phyloP scores from a whole-genome alignment of 1,284 basidiomycete species.

The Sporisorium exsertum region DNA sequence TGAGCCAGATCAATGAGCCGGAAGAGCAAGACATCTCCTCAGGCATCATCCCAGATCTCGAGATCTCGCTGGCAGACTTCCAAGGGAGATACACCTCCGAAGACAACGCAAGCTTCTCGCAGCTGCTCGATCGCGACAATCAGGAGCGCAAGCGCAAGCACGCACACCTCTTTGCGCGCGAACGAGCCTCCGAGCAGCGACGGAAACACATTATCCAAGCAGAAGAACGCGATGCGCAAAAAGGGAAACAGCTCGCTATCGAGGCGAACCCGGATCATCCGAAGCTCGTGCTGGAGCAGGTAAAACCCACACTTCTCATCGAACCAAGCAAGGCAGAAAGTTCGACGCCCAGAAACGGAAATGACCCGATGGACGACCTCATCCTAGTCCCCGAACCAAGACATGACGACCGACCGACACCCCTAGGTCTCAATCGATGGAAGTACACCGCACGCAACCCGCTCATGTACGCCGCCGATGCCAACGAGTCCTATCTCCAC shows the following conservation, averaged over 20 bases:
- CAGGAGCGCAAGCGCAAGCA: conserved; percentile 46
- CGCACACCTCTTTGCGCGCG: conserved; percentile 57
- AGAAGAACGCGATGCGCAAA: conserved; percentile 27
- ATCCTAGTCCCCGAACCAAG: conserved; percentile 30
- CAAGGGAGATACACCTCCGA: conserved; percentile 64
- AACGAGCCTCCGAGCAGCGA: conserved; percentile 37
- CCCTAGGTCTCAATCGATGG: conserved; percentile 22
- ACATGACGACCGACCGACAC: conserved; percentile 23
- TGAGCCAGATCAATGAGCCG: neutral
- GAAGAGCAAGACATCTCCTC: conserved; percentile 16
- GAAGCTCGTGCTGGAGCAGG: conserved; percentile 8
- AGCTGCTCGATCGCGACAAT: conserved; percentile 57
- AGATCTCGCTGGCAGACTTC: conserved; percentile 55
- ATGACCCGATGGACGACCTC: conserved; percentile 29
- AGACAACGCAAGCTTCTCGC: conserved; percentile 66
- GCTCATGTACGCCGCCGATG: conserved; percentile 59
- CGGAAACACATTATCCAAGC: conserved; percentile 20
- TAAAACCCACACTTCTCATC: conserved; percentile 1
- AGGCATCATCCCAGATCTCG: conserved; percentile 22
- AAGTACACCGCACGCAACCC: conserved; percentile 55
- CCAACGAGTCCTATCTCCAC: conserved; percentile 32
- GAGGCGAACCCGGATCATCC: conserved; percentile 34
- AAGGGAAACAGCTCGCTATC: conserved; percentile 45
- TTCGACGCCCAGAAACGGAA: neutral
- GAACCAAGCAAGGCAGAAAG: neutral